These are phyloP conservation scores for Talaromyces sp. DNA, from an alignment of 2,329 filamentous ascomycete species.

Conservation along the genomic window DNA sequence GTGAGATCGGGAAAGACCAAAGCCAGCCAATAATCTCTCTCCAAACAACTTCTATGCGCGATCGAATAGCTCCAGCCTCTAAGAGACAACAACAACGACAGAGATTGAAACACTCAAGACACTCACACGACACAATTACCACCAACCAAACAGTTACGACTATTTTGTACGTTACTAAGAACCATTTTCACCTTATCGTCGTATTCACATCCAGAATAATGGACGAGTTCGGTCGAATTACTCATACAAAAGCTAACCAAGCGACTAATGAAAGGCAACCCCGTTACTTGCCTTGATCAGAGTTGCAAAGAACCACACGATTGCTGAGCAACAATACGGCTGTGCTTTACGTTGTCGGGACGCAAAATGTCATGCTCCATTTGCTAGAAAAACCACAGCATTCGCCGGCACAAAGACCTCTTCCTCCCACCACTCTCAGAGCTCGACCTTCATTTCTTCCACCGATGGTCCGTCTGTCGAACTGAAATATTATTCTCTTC, in stretches of 20 bases:
- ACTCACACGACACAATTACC: not conserved
- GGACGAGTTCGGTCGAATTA: not conserved
- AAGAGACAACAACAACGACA: slow-evolving; percentile 4
- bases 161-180: too few species aligned
- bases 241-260: not conserved
- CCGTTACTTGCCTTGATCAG: not conserved
- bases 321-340: too few species aligned
- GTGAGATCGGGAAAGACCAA: not conserved
- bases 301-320: not conserved
- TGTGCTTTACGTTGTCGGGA: not conserved
- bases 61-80: not conserved
- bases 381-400: not conserved
- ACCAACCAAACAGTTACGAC: not conserved
- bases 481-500: not conserved
- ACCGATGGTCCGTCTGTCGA: slow-evolving; percentile 3
- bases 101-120: not conserved
- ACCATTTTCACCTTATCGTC: not conserved
- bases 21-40: not conserved
- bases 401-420: not conserved
- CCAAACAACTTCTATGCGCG: not conserved
- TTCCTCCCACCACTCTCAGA: not conserved
- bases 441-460: not conserved
- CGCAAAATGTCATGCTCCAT: not conserved
- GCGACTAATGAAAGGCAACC: not conserved
- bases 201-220: not conserved